Conservation (phyloP, 2,329 filamentous ascomycete species). For the Stagonosporopsis cucurbitacearum region DNA sequence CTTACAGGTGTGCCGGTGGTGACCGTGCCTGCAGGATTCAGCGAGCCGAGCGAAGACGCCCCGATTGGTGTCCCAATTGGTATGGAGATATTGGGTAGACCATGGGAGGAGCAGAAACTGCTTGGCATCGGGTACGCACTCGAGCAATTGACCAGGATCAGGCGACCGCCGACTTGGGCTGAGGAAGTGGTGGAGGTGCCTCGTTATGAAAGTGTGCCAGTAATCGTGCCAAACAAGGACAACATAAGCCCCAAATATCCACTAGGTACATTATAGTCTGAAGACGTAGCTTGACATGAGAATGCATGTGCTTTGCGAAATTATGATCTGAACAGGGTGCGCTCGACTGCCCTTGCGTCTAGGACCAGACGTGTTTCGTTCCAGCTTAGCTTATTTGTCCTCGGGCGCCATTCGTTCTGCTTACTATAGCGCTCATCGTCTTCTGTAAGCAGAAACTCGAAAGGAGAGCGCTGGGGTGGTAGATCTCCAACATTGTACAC, state of each 20-base stretch:
- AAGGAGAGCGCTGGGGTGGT: not conserved
- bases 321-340: not conserved
- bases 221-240: constrained; percentile 51
- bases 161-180: constrained; percentile 57
- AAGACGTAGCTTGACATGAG: not conserved
- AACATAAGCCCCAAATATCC: constrained; percentile 58
- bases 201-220: constrained; percentile 54
- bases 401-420: not conserved
- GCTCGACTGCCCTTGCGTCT: not conserved
- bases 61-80: constrained; percentile 67
- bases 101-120: constrained; percentile 62
- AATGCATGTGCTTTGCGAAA: not conserved
- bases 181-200: constrained; percentile 48
- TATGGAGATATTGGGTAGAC: constrained; percentile 67
- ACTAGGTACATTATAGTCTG: constrained; percentile 50
- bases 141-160: constrained; percentile 55
- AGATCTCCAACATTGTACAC: not conserved
- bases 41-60: constrained; percentile 55
- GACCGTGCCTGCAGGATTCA: constrained; percentile 62
- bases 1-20: constrained; percentile 62
- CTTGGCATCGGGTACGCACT: constrained; percentile 61
- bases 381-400: not conserved
- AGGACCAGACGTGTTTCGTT: constrained; percentile 1
- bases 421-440: constrained; percentile 4
- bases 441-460: not conserved